These are phyloP conservation scores for Arthroderma uncinatum DNA, from an alignment of 2,329 filamentous ascomycete species.

Conservation along the genomic window DNA sequence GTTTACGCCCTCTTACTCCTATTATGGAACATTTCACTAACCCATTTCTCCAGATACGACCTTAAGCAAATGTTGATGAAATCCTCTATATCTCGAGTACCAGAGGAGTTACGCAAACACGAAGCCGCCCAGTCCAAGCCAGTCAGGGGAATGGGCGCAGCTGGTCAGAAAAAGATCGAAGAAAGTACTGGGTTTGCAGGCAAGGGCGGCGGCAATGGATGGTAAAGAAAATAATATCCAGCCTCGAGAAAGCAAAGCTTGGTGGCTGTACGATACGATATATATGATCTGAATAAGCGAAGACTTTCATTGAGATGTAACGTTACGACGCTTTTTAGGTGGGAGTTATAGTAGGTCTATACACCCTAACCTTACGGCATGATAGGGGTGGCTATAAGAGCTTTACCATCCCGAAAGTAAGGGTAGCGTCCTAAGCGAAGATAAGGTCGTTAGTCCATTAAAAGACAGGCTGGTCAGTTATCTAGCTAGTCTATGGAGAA, in stretches of 20 bases:
- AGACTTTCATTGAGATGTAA: neutral
- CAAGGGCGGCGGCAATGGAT: slow-evolving; percentile 20
- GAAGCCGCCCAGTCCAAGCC: slow-evolving; percentile 83
- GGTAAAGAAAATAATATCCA: neutral
- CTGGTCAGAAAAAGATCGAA: slow-evolving; percentile 39
- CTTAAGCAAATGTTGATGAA: slow-evolving; percentile 92
- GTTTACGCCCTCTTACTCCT: slow-evolving; percentile 16
- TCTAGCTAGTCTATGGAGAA: neutral
- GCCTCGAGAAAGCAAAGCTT: no score
- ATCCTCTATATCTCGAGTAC: slow-evolving; percentile 74
- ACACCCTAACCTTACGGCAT: neutral
- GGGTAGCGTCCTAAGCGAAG: neutral
- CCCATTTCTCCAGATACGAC: slow-evolving; percentile 48
- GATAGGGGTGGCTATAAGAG: neutral
- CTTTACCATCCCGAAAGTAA: neutral
- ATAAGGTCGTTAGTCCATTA: neutral
- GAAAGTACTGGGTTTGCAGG: slow-evolving; percentile 29
- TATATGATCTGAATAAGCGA: neutral
- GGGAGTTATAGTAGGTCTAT: neutral
- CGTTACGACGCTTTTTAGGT: neutral
- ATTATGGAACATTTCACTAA: slow-evolving; percentile 7
- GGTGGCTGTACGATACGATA: neutral
- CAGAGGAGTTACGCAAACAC: slow-evolving; percentile 80
- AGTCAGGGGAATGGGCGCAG: slow-evolving; percentile 22
- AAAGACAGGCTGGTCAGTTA: neutral